Evolutionary conservation across 169 alveolate genomes (phyloP).

Genomic region (Plasmodium coatneyi): DNA sequence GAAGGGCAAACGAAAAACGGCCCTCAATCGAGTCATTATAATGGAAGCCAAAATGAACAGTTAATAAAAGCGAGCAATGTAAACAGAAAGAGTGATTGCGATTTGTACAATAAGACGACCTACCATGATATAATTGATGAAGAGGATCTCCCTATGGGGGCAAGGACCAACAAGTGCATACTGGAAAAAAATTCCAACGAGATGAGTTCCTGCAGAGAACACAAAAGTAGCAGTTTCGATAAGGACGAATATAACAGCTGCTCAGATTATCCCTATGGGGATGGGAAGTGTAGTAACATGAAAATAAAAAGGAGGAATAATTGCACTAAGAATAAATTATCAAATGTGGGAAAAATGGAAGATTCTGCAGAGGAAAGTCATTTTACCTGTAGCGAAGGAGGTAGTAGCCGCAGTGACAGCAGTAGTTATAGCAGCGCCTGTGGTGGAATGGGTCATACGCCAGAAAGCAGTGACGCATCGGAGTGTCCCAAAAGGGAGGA

Average conservation of each 20-base stretch:
- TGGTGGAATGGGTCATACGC: not conserved
- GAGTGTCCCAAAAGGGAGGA: not conserved
- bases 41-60: constrained; percentile 1
- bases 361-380: not conserved
- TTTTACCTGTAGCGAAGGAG: not conserved
- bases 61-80: not conserved
- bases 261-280: not conserved
- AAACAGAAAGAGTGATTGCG: not conserved
- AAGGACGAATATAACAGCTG: constrained; percentile 44
- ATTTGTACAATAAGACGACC: not conserved
- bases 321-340: not conserved
- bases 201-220: not conserved
- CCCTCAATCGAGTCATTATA: not conserved
- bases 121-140: constrained; percentile 55
- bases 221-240: not conserved
- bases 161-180: not conserved
- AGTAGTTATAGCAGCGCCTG: not conserved
- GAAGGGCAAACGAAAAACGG: not conserved
- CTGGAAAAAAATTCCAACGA: not conserved
- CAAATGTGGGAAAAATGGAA: not conserved
- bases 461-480: not conserved
- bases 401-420: not conserved
- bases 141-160: not conserved
- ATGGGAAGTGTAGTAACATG: constrained; percentile 31
- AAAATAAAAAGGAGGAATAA: constrained; percentile 11